Evolutionary conservation across 176 grass and related monocot species (phyloP), one percentile per base, ranked within the genome.

Genomic region (Zea mays): DNA sequence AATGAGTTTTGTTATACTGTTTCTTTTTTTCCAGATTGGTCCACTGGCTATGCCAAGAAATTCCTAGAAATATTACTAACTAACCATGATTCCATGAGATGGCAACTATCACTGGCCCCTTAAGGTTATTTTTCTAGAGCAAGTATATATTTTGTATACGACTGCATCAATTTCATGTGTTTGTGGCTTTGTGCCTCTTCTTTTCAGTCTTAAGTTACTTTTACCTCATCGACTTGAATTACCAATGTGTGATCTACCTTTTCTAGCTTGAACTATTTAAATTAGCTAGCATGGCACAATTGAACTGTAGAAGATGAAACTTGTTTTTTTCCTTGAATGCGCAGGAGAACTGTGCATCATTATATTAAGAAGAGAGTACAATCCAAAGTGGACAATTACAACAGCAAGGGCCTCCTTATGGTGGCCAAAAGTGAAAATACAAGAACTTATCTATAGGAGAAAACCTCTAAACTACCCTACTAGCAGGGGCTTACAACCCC

Each of bases 131-230:
- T 60, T 40, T 70, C 10, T 39, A 48, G 51, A 78, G 15, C 38
- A 70, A 62, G 13, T 62, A 43, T 43, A 63, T 71, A 46, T 67
- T 16, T 39, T 57, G 51, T 67, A 38, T 75, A 67, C 49, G 10
- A 10, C 45, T 71, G 21, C 43, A 17, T 71, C 20, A 3, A 36
- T 14, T 51, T 4, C 14, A 17, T 72, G 50, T 49, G 11, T 49
- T 72, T 35, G 27, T 27, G 27, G 33, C 69, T 49, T 72, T 35
- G 27, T 27, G 27, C 48, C 69, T 51, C 69, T 10, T 37, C 27
- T 49, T 51, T 52, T 36, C 4, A 15, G 69, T 47, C 67, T 46
- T 46, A 33, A 69, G 13, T 39, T 36, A 63, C 61, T 37, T 36
- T 63, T 37, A 39, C 10, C 42, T 12, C 5, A 3, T 51, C 2